Base-by-base conservation (phyloP, 179 eudicot genomes). In the Silene vulgaris region DNA sequence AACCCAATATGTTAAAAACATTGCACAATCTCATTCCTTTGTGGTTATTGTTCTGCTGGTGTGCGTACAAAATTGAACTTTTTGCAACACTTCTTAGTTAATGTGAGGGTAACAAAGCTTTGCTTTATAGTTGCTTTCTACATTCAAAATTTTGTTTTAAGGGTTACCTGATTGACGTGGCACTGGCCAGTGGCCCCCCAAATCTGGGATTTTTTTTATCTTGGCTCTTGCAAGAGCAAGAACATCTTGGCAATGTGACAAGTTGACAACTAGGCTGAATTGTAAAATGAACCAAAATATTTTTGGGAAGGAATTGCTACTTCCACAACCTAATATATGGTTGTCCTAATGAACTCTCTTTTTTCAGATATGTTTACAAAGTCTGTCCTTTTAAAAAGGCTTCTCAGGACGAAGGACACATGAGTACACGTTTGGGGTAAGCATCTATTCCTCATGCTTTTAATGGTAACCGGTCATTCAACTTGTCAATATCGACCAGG, bases 341-440 rank as follows among this genome's bases (percentile, higher is more conserved):
- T 14, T 75, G 59, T 59, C 72, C 63, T 62, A 65, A 54, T 54
- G 59, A 13, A 19, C 59, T 54, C 17, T 14, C 59, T 45, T 66
- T 52, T 84, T 64, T 82, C 88, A 96, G 99, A 87, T 96, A 96
- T 76, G 86, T 87, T 60, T 96, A 96, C 85, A 96, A 93, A 83
- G 84, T 96, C 76, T 96, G 99, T 76, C 99, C 99, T 5, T 96
- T 80, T 75, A 96, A 90, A 79, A 89, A 95, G 87, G 93, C 99
- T 83, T 83, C 90, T 76, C 99, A 96, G 81, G 90, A 71, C 66
- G 99, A 96, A 82, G 97, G 97, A 48, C 87, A 96, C 78, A 93
- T 97, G 84, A 84, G 78, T 65, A 93, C 99, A 72, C 88, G 92
- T 69, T 86, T 96, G 84, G 99, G 99, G 99, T 96, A 87, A 72